These are phyloP conservation scores for Alnus rubra DNA, from an alignment of 306 rosid genomes.

Conservation along the genomic window DNA sequence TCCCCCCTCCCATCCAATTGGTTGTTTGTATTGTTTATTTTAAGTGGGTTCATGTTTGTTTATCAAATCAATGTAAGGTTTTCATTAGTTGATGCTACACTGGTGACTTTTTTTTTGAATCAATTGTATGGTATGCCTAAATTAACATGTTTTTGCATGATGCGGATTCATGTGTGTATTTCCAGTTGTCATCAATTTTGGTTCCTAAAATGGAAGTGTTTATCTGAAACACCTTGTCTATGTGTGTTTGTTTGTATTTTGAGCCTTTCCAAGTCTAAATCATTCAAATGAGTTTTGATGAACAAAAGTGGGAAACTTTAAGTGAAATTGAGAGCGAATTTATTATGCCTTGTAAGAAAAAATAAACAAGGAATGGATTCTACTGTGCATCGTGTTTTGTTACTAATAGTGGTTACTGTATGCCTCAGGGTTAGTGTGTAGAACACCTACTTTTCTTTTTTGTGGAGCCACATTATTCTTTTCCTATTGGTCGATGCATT, in stretches of 20 bases:
- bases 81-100: neutral
- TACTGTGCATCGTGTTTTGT: neutral
- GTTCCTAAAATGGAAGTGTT: neutral
- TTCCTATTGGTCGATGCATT: too few relatives aligned
- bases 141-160: neutral
- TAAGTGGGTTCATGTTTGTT: neutral
- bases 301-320: neutral
- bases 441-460: neutral
- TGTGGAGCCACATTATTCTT: too few relatives aligned
- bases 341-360: neutral
- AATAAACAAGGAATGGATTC: neutral
- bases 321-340: neutral
- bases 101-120: neutral
- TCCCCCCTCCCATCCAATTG: neutral
- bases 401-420: neutral
- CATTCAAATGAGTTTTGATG: neutral
- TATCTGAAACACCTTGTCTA: neutral
- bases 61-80: neutral
- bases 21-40: neutral
- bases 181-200: neutral
- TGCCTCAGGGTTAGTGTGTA: neutral
- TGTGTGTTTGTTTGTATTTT: neutral
- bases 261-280: neutral
- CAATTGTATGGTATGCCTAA: neutral
- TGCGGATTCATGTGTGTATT: neutral